Evolutionary conservation across 768 basidiomycete genomes (phyloP), one percentile per base, ranked within the genome.

Genomic region (Steccherinum ochraceum): DNA sequence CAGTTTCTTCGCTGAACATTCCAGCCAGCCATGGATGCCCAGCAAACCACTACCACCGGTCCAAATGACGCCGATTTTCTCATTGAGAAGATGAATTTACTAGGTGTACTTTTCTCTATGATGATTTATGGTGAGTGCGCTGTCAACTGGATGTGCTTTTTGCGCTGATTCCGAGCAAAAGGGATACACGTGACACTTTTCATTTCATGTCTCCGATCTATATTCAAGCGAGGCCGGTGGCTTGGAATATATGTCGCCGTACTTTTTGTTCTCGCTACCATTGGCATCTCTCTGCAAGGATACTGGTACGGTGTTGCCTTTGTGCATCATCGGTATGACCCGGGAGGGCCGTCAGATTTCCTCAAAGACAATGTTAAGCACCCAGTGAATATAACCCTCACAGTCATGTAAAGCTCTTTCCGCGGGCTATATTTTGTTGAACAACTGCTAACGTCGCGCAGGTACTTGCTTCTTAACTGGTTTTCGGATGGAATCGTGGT

Each of bases 381-480:
- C 21, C 45, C 55, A 21, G 46, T 52, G 12, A 60, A 62, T 43
- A 40, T 62, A 11, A 56, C 52, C 11, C 39, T 63, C 10, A 61
- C 64, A 5, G 54, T 53, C 20, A 52, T 58, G 65, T 67, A 45
- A 46, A 64, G 59, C 46, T 39, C 12, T 16, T 13, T 30, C n/a
- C 13, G 18, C 16, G 16, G 12, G 18, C 21, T 24, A 4, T 16
- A 39, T 26, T 23, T 4, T 24, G 45, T 25, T 16, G 19, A 30
- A 4, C 39, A 25, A 18, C 7, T 23, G 11, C 41, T 43, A 18
- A 43, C 40, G 3, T 44, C 16, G 18, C 24, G 24, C 50, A 67
- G 65, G 51, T 64, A 65, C 48, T 45, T 67, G 2, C 39, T 56
- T 13, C 48, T 66, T 41, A 67, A 61, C 48, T 66, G 65, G 66